phyloP scores from a whole-genome alignment of 2,329 filamentous ascomycete species.

The Aspergillus sp. region DNA sequence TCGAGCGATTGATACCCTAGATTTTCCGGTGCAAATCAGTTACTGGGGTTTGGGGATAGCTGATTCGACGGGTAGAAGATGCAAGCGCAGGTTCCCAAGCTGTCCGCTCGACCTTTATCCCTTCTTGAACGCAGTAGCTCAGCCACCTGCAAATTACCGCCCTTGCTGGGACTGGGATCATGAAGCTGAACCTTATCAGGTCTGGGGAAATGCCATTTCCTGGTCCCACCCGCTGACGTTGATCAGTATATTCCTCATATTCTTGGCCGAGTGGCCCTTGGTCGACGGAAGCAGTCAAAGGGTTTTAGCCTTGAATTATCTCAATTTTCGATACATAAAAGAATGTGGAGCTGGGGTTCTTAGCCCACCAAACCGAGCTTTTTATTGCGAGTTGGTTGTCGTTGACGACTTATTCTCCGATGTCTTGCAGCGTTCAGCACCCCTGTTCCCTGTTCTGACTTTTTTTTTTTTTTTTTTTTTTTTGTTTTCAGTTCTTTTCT shows the following conservation, averaged over 20 bases:
- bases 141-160: conserved; percentile 6
- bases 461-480: background rate
- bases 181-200: conserved; percentile 9
- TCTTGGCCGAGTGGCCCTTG: background rate
- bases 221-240: conserved; percentile 10
- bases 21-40: conserved; percentile 1
- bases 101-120: conserved; percentile 1
- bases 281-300: background rate
- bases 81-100: background rate
- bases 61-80: background rate
- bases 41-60: background rate
- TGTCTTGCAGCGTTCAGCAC: background rate
- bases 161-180: background rate
- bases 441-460: background rate
- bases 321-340: conserved; percentile 2
- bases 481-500: background rate
- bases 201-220: conserved; percentile 9
- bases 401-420: conserved; percentile 3
- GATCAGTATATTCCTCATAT: conserved; percentile 14
- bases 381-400: background rate
- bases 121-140: background rate
- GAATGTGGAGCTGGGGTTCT: background rate
- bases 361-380: background rate
- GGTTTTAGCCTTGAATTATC: background rate
- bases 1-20: background rate